Evolutionary conservation across 345 rosid species (phyloP).

Genomic region (Populus simonii): DNA sequence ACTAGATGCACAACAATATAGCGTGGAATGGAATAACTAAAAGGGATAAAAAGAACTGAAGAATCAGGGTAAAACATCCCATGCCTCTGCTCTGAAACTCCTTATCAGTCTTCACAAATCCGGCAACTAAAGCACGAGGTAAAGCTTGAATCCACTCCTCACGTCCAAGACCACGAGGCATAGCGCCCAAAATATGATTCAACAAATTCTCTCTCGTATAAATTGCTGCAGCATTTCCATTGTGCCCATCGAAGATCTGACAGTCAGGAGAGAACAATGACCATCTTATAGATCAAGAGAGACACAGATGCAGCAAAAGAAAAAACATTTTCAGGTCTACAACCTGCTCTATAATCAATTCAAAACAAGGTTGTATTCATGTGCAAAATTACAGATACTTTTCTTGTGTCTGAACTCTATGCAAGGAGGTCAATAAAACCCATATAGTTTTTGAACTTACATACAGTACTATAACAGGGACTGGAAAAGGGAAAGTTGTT

Average conservation of each 20-base stretch:
- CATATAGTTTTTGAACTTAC: background rate
- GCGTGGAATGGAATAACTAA: background rate
- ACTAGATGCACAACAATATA: background rate
- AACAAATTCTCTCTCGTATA: conserved; percentile 70
- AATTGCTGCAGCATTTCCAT: conserved; percentile 90
- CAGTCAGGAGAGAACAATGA: conserved; percentile 9
- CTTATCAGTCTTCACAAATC: conserved; percentile 91
- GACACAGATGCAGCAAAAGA: background rate
- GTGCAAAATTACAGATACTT: background rate
- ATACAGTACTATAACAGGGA: background rate
- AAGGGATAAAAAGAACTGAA: conserved; percentile 3
- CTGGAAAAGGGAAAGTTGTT: background rate
- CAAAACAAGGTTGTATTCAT: background rate
- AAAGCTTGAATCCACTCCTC: conserved; percentile 90
- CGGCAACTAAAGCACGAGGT: conserved; percentile 85
- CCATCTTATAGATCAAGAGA: background rate
- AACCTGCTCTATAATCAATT: background rate
- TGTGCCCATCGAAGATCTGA: conserved; percentile 91
- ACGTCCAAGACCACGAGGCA: conserved; percentile 64
- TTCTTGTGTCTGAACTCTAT: background rate
- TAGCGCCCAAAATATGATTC: conserved; percentile 64
- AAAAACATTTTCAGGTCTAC: conserved; percentile 5
- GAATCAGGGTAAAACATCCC: background rate
- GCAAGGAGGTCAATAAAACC: background rate
- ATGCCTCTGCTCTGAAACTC: conserved; percentile 88